Percentiles rank a stretch among this genome's conserved stretches.
phyloP scores from a whole-genome alignment of 2,329 filamentous ascomycete genomes.

The Alternaria conjuncta region DNA sequence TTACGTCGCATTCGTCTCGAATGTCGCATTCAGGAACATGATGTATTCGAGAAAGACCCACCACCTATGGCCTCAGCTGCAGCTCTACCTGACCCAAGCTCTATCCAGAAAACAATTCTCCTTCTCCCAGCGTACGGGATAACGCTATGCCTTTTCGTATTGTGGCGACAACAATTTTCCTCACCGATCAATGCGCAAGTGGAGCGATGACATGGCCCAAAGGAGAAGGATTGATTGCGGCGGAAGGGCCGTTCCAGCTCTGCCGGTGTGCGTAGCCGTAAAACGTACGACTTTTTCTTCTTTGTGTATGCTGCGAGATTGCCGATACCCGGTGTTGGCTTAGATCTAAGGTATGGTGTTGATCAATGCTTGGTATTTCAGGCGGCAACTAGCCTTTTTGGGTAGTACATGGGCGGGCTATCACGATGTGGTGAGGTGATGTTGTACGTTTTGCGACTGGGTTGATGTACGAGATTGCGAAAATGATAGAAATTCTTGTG shows the following conservation, averaged over 20 bases:
- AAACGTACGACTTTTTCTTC: not conserved
- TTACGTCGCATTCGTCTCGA: not conserved
- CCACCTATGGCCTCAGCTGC: not conserved
- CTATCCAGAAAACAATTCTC: not conserved
- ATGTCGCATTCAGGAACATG: not conserved
- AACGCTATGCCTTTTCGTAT: not conserved
- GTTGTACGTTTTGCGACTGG: not conserved
- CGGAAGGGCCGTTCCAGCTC: slow-evolving; percentile 13
- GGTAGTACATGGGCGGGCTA: not conserved
- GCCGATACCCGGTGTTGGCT: slow-evolving; percentile 2
- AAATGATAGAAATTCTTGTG: not conserved
- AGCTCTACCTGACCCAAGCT: not conserved
- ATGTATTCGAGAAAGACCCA: not conserved
- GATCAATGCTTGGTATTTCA: not conserved
- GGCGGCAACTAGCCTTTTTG: not conserved
- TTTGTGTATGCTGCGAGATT: not conserved
- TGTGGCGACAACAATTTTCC: not conserved
- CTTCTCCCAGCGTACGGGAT: not conserved
- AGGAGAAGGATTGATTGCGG: slow-evolving; percentile 16
- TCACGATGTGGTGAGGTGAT: not conserved
- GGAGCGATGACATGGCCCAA: not conserved
- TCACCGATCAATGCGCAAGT: not conserved
- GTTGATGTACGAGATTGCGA: not conserved
- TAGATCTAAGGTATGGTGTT: not conserved
- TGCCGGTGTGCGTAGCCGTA: not conserved